Percentiles rank a stretch among this genome's conserved stretches.
phyloP scores from a whole-genome alignment of 306 rosid species.

The Quercus parvula region DNA sequence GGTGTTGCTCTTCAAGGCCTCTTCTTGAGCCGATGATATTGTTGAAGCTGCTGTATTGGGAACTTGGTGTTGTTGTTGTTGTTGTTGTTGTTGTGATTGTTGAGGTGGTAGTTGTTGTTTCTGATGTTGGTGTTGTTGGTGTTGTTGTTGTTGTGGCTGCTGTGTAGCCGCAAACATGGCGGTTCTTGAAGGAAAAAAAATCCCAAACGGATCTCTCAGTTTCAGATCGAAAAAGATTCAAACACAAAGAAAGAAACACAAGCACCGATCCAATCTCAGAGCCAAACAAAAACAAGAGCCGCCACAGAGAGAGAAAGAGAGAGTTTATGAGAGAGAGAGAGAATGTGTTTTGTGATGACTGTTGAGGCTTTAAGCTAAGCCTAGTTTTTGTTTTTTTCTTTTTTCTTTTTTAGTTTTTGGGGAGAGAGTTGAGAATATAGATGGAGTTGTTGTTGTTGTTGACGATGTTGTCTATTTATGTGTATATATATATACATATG shows the following conservation, averaged over 20 bases:
- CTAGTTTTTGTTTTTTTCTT: neutral
- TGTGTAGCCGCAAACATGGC: constrained; percentile 69
- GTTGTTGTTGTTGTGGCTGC: constrained; percentile 45
- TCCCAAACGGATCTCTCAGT: constrained; percentile 18
- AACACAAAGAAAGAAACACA: neutral
- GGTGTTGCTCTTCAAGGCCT: constrained; percentile 85
- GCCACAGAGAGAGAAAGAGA: constrained; percentile 46
- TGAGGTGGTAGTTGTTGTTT: constrained; percentile 28
- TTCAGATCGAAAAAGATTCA: constrained; percentile 21
- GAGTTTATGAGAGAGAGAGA: neutral
- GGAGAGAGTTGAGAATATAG: neutral
- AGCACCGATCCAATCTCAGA: constrained; percentile 55
- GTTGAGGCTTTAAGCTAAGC: constrained; percentile 50
- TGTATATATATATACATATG: too few relatives aligned
- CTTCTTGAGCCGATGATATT: constrained; percentile 62
- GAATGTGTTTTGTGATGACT: constrained; percentile 16
- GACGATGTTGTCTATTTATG: neutral
- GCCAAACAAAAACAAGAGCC: constrained; percentile 43
- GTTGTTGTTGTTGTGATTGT: constrained; percentile 9
- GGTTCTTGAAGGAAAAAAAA: constrained; percentile 15
- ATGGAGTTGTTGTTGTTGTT: neutral
- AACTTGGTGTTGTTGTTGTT: neutral
- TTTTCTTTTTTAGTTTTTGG: neutral
- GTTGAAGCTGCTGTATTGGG: constrained; percentile 5
- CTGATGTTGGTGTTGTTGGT: constrained; percentile 37